These are phyloP conservation scores for Lathyrus sativus DNA, from an alignment of 306 rosid genomes.

Conservation along the genomic window DNA sequence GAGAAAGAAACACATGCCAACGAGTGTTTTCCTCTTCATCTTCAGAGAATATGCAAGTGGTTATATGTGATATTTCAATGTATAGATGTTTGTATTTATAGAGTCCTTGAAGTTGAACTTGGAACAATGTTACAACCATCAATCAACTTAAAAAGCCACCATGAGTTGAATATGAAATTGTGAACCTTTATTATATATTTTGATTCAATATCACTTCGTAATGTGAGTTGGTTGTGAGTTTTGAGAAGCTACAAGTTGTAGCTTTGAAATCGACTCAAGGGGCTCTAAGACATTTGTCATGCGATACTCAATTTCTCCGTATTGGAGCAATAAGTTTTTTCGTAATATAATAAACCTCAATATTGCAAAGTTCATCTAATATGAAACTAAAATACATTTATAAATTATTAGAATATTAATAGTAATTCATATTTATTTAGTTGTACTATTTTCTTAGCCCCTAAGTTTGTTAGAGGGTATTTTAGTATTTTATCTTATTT, in stretches of 20 bases:
- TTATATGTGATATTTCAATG: background rate
- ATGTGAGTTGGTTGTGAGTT: background rate
- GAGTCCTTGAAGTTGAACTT: background rate
- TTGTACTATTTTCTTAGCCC: too few relatives aligned
- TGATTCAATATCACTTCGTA: background rate
- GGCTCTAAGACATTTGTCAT: background rate
- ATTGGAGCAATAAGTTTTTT: too few relatives aligned
- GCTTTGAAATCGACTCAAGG: background rate
- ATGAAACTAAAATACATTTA: too few relatives aligned
- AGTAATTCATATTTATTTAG: too few relatives aligned
- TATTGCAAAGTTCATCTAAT: too few relatives aligned
- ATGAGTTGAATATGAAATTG: background rate
- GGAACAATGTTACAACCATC: background rate
- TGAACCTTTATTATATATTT: background rate
- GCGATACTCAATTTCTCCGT: too few relatives aligned
- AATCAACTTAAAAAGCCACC: background rate
- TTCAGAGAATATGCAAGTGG: background rate
- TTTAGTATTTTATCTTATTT: too few relatives aligned
- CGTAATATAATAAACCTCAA: too few relatives aligned
- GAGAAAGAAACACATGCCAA: slow-evolving; percentile 4
- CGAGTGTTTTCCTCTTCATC: slow-evolving; percentile 20
- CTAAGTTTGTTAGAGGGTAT: too few relatives aligned
- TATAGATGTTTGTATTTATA: background rate
- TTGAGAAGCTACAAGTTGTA: background rate
- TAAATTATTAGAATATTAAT: too few relatives aligned